These are phyloP conservation scores for Luffa aegyptiaca DNA, from an alignment of 306 rosid genomes.

Conservation along the genomic window DNA sequence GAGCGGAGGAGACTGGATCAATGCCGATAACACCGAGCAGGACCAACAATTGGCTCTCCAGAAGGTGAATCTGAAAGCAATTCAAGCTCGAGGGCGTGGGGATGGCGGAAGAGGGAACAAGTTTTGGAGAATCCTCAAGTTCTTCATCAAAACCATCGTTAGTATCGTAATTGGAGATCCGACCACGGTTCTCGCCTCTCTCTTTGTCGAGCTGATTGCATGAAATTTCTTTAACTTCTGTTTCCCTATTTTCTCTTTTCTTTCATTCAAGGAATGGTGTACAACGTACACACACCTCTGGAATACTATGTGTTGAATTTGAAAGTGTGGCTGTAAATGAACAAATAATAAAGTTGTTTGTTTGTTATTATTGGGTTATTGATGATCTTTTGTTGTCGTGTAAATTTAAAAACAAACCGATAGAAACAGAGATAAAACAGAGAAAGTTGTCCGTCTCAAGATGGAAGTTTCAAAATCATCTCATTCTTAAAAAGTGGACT, in stretches of 20 bases:
- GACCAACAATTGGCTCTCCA: neutral
- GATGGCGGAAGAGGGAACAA: neutral
- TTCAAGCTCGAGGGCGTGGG: neutral
- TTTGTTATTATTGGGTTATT: neutral
- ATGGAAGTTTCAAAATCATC: no score
- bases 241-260: neutral
- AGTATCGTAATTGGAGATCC: constrained; percentile 12
- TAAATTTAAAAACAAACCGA: no score
- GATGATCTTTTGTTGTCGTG: neutral
- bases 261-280: neutral
- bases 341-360: neutral
- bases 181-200: neutral
- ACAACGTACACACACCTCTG: neutral
- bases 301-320: neutral
- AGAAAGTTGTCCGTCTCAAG: no score
- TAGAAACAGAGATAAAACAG: no score
- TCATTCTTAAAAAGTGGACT: no score
- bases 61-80: constrained; percentile 5
- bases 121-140: neutral
- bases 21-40: neutral
- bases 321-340: neutral
- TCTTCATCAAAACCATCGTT: neutral
- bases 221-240: neutral
- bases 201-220: neutral
- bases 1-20: neutral